Percentiles rank a stretch among this genome's conserved stretches.
These are phyloP conservation scores for Hippophae gyantsensis DNA, from an alignment of 306 rosid genomes.

Conservation along the genomic window DNA sequence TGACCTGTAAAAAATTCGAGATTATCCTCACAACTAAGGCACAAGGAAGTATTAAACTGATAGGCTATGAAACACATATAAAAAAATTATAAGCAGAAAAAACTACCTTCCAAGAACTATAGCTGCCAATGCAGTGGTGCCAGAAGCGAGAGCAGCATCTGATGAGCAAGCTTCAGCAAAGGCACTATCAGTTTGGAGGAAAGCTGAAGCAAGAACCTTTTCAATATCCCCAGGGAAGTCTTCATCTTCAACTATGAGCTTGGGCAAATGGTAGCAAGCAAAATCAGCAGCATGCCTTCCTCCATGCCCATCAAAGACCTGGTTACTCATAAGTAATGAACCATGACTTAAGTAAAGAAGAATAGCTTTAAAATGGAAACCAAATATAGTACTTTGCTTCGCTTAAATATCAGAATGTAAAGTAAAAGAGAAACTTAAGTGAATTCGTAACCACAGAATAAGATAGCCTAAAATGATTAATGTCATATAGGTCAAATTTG, in stretches of 20 bases:
- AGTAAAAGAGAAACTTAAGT: too few relatives aligned
- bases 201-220: slow-evolving; percentile 62
- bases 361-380: slow-evolving; percentile 14
- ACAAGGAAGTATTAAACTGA: neutral
- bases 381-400: too few relatives aligned
- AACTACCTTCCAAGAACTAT: slow-evolving; percentile 70
- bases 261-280: slow-evolving; percentile 59
- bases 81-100: slow-evolving; percentile 15
- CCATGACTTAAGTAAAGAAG: slow-evolving; percentile 2
- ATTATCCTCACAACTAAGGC: too few relatives aligned
- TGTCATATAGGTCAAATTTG: too few relatives aligned
- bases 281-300: slow-evolving; percentile 92
- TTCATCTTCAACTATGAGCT: slow-evolving; percentile 53
- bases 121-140: slow-evolving; percentile 82
- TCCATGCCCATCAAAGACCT: slow-evolving; percentile 93
- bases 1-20: too few relatives aligned
- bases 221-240: slow-evolving; percentile 64
- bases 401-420: too few relatives aligned
- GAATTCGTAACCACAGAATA: too few relatives aligned
- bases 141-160: slow-evolving; percentile 70
- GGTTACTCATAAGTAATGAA: slow-evolving; percentile 21
- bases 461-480: too few relatives aligned
- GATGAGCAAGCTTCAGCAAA: slow-evolving; percentile 76
- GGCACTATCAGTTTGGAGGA: slow-evolving; percentile 63
- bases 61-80: neutral